Percentiles rank a stretch among this genome's conserved stretches.
Evolutionary conservation across 345 rosid genomes (phyloP).

Genomic region (Syzygium grande): DNA sequence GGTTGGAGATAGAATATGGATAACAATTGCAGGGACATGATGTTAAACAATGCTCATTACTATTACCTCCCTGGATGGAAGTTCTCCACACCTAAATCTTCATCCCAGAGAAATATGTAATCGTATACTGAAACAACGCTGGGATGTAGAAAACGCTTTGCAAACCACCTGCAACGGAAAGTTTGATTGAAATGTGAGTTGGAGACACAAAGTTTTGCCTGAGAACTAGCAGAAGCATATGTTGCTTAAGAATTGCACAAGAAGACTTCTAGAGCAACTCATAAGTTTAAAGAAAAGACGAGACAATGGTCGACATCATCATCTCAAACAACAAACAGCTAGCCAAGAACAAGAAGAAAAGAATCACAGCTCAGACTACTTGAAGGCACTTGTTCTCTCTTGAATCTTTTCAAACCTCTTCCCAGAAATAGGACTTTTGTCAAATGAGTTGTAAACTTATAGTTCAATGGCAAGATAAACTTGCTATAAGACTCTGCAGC

Average conservation of each 20-base stretch:
- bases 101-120: constrained; percentile 95
- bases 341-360: not conserved
- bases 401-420: not conserved
- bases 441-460: not conserved
- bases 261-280: not conserved
- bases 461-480: not conserved
- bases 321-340: not conserved
- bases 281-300: not conserved
- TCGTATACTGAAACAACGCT: constrained; percentile 72
- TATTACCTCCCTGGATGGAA: constrained; percentile 70
- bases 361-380: not conserved
- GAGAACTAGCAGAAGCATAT: not conserved
- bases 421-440: not conserved
- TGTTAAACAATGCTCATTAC: not conserved
- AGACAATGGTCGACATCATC: not conserved
- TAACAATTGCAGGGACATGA: not conserved
- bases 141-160: constrained; percentile 95
- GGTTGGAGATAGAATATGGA: not conserved
- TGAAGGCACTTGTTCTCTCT: not conserved
- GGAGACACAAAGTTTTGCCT: not conserved
- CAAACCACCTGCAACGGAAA: constrained; percentile 80
- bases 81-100: constrained; percentile 85
- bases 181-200: not conserved
- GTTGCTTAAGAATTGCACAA: not conserved
- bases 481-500: not conserved